Evolutionary conservation across 805 yeast species (phyloP).

Genomic region (Citeromyces nyonsensis): DNA sequence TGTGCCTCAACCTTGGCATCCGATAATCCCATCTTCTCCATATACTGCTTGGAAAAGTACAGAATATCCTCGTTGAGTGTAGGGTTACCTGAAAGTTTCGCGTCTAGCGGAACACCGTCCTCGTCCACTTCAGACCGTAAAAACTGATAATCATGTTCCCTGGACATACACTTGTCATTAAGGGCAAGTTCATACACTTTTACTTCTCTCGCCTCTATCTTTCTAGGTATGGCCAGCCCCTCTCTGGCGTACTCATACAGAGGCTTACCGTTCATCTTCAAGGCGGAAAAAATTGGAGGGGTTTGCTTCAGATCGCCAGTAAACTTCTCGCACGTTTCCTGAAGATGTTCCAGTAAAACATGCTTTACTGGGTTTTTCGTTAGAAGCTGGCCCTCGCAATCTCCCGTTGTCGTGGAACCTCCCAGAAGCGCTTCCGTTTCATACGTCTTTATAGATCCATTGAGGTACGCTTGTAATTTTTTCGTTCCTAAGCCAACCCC

Average conservation of each 20-base stretch:
- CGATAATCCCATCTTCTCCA: slow-evolving; percentile 23
- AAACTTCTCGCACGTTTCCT: slow-evolving; percentile 40
- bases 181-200: slow-evolving; percentile 39
- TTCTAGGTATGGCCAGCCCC: slow-evolving; percentile 69
- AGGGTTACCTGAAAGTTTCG: slow-evolving; percentile 23
- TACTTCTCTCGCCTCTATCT: slow-evolving; percentile 68
- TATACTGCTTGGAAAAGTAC: slow-evolving; percentile 41
- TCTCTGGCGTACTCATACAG: slow-evolving; percentile 88
- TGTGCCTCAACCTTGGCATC: slow-evolving; percentile 23
- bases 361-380: slow-evolving; percentile 40
- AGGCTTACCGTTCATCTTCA: slow-evolving; percentile 90
- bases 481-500: slow-evolving; percentile 94
- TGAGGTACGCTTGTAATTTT: slow-evolving; percentile 51
- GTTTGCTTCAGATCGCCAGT: slow-evolving; percentile 76
- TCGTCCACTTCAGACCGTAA: slow-evolving; percentile 26
- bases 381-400: slow-evolving; percentile 73
- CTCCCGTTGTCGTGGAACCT: slow-evolving; percentile 86
- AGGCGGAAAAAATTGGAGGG: slow-evolving; percentile 90
- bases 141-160: slow-evolving; percentile 36
- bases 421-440: slow-evolving; percentile 81
- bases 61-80: slow-evolving; percentile 50
- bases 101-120: slow-evolving; percentile 26
- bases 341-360: slow-evolving; percentile 35
- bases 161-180: slow-evolving; percentile 24
- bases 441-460: slow-evolving; percentile 65